phyloP scores from a whole-genome alignment of 768 basidiomycete species.

The Mrakia frigida region DNA sequence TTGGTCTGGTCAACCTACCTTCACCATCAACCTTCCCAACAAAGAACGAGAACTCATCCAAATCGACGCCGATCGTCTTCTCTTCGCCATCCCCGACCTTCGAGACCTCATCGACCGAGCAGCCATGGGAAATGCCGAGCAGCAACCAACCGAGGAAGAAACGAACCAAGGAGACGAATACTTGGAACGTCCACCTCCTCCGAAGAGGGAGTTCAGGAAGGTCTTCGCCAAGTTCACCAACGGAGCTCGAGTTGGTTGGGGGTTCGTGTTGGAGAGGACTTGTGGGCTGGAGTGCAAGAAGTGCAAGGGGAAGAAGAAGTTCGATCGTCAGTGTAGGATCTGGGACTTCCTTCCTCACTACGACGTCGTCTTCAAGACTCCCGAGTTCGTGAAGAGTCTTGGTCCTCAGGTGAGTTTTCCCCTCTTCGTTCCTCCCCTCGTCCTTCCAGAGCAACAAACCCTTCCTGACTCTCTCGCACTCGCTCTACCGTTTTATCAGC shows the following conservation, averaged over 20 bases:
- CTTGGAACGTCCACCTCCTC: slow-evolving; percentile 15
- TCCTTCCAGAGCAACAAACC: too few species aligned
- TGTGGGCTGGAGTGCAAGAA: slow-evolving; percentile 63
- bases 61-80: slow-evolving; percentile 70
- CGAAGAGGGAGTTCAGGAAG: slow-evolving; percentile 51
- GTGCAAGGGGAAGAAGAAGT: slow-evolving; percentile 55
- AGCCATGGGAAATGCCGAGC: slow-evolving; percentile 26
- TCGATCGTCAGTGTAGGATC: slow-evolving; percentile 70
- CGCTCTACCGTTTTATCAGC: not conserved
- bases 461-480: slow-evolving; percentile 2
- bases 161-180: not conserved
- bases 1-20: slow-evolving; percentile 69
- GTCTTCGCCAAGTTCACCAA: slow-evolving; percentile 76
- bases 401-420: slow-evolving; percentile 35
- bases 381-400: slow-evolving; percentile 36
- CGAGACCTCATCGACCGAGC: slow-evolving; percentile 24
- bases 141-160: not conserved
- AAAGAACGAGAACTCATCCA: slow-evolving; percentile 72
- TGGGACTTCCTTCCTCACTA: slow-evolving; percentile 80
- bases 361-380: slow-evolving; percentile 56
- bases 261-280: slow-evolving; percentile 66
- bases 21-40: slow-evolving; percentile 67
- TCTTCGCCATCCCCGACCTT: slow-evolving; percentile 70
- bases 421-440: not conserved
- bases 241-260: slow-evolving; percentile 77